phyloP scores from a whole-genome alignment of 169 alveolate genomes.

The Condylostoma magnum region DNA sequence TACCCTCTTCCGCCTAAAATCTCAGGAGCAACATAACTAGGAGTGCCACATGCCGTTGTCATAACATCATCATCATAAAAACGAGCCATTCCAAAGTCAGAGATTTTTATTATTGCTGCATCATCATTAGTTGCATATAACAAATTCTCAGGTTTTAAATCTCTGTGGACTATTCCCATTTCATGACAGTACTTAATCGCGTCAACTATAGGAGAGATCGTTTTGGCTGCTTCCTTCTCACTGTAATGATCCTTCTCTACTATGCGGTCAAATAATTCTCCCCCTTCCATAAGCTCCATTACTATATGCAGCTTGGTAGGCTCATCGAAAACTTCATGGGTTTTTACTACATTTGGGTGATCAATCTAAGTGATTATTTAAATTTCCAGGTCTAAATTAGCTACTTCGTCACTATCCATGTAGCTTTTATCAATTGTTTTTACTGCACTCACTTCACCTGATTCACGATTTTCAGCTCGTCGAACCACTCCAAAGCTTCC shows the following conservation, averaged over 20 bases:
- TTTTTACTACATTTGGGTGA: constrained; percentile 78
- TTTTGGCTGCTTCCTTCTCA: constrained; percentile 81
- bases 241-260: constrained; percentile 82
- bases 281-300: constrained; percentile 77
- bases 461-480: constrained; percentile 57
- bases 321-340: constrained; percentile 75
- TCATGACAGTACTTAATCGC: constrained; percentile 83
- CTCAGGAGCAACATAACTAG: constrained; percentile 89
- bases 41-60: constrained; percentile 88
- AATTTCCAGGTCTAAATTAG: constrained; percentile 54
- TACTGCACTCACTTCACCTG: constrained; percentile 75
- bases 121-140: constrained; percentile 72
- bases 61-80: constrained; percentile 71
- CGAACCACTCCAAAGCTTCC: constrained; percentile 80
- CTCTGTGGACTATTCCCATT: constrained; percentile 82
- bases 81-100: constrained; percentile 87
- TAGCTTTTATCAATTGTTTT: constrained; percentile 70
- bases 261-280: constrained; percentile 80
- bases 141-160: constrained; percentile 84
- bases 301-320: constrained; percentile 62
- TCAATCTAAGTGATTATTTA: constrained; percentile 69
- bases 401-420: constrained; percentile 61
- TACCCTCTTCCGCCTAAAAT: constrained; percentile 80
- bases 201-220: constrained; percentile 80
- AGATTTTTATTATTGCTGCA: constrained; percentile 70